Base-by-base conservation (phyloP, 2,329 filamentous ascomycete species). In the Rhynchosporium secalis region DNA sequence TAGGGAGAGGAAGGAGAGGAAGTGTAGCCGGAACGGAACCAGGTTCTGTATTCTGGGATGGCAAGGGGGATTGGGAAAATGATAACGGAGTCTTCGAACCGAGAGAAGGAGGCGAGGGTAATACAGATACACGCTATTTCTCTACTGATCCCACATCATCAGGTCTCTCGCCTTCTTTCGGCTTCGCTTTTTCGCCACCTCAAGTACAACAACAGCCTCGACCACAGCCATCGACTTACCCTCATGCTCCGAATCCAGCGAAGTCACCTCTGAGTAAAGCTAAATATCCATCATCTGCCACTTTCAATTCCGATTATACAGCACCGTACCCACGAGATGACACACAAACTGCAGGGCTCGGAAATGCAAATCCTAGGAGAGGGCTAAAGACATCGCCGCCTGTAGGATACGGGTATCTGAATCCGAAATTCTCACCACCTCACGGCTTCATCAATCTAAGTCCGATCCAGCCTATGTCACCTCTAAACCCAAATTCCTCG, bases 11-110 rank as follows among this genome's bases (percentile, higher is more conserved):
- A 38, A 40, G 56, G 46, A 49, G 26, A 51, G 56, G 36, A 7
- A 69, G 66, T 36, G 31, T 72, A 1, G 70, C 71, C 4, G 69
- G 70, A 38, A 73, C 72, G 1, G 72, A 74, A 58, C 72, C 72
- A 0, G 38, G 68, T 62, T 2, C 20, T 51, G 26, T 8, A 12
- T 8, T 28, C 43, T 7, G 43, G 43, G 43, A 26, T 46, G 43
- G 43, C 3, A 28, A 46, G 10, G 33, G 33, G 9, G 33, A 36
- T 6, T 10, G 33, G 33, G 33, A 36, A 10, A 5, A 36, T 36
- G 9, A 10, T 36, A 10, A 36, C 9, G 9, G 33, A 36, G 33
- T 36, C 33, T 36, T 36, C 33, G 33, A 36, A 10, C 33, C 33
- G 33, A 36, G 33, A 36, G 33, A 36, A 36, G 9, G 33, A 36